Conservation (phyloP, 2,329 filamentous ascomycete genomes). For the Aaosphaeria arxii region DNA sequence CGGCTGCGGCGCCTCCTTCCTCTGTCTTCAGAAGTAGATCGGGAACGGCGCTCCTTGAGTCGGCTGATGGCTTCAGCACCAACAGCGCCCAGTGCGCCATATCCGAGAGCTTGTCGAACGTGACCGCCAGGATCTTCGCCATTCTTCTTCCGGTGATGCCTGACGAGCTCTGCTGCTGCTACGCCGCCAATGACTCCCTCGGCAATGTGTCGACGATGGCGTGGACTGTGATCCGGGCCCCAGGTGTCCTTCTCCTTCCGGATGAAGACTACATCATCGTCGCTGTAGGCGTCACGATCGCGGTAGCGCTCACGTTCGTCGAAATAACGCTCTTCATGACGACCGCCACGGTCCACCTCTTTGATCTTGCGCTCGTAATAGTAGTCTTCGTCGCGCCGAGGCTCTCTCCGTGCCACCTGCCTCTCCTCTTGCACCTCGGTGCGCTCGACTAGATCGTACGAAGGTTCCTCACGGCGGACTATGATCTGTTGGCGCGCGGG, state of each 20-base stretch:
- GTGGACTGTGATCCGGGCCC: constrained; percentile 39
- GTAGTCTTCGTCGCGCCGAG: constrained; percentile 56
- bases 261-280: constrained; percentile 61
- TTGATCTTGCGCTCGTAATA: constrained; percentile 59
- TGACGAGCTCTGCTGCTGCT: constrained; percentile 59
- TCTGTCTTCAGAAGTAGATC: constrained; percentile 37
- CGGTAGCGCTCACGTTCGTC: constrained; percentile 38
- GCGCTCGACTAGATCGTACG: constrained; percentile 60
- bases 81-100: constrained; percentile 59
- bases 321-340: constrained; percentile 34
- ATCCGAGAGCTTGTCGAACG: constrained; percentile 55
- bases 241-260: constrained; percentile 51
- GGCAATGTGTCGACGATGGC: constrained; percentile 58
- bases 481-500: constrained; percentile 49
- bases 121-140: constrained; percentile 54
- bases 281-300: constrained; percentile 52
- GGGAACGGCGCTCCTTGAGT: constrained; percentile 46
- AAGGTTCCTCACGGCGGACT: constrained; percentile 51
- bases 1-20: constrained; percentile 16
- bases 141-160: constrained; percentile 55
- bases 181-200: constrained; percentile 60
- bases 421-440: constrained; percentile 52
- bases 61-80: constrained; percentile 58
- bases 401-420: constrained; percentile 43
- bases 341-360: constrained; percentile 51